Base-by-base conservation (phyloP, 805 yeast genomes). In the Saturnispora ahearnii region DNA sequence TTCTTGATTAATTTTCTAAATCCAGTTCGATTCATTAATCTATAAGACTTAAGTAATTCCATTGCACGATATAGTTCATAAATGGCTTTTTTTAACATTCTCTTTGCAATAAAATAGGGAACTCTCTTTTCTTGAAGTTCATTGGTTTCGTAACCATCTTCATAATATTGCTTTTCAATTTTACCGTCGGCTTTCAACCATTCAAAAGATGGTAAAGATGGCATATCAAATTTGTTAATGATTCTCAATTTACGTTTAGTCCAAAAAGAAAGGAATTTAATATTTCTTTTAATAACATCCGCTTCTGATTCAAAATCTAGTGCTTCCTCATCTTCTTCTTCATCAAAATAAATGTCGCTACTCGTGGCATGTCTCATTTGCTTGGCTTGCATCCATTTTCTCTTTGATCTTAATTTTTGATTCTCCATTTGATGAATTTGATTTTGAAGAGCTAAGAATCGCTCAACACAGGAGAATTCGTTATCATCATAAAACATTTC, bases 1-100 rank as follows among this genome's bases (percentile, higher is more conserved):
- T 93, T 93, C 62, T 93, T 93, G 51, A 88, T 73, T 59, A 93
- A 81, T 60, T 93, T 93, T 47, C 96, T 76, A 59, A 90, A 80
- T 0, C 95, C 99, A 0, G 96, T 89, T 30, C 89, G 73, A 65
- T 93, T 93, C 57, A 90, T 65, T 44, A 82, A 71, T 55, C 87
- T 73, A 63, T 81, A 93, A 0, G 87, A 82, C 55, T 78, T 78
- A 45, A 86, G 66, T 33, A 87, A 72, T 52, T 85, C 86, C 53
- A 88, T 68, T 8, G 85, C 77, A 51, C 91, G 73, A 63, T 87
- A 88, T 56, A 76, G 82, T 59, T 87, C 95, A 50, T 78, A 66
- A 28, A 83, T 62, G 0, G 95, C 95, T 30, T 72, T 69, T 57
- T 84, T 83, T 50, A 87, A 67, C 66, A 81, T 85, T 53, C 82